Evolutionary conservation across 78 protist species (phyloP), one percentile per base, ranked within the genome.

Genomic region (Dictyostelium capitatum): DNA sequence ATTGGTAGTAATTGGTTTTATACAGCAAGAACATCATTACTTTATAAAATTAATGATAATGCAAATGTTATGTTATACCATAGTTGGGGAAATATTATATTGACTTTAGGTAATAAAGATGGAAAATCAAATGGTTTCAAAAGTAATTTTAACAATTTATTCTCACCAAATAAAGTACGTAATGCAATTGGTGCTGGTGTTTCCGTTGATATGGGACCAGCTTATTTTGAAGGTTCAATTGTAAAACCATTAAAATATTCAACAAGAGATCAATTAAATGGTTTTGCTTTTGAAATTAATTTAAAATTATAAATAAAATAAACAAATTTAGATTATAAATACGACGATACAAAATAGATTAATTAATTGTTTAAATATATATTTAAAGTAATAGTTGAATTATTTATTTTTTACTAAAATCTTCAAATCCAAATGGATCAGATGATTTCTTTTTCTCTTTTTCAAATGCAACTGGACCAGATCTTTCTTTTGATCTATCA

Each of bases 341-440:
- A 20, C 1, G n/a, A 56, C 9, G n/a, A 56, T 20, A 56, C 7
- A 20, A 56, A 56, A 17, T 54, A 54, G 19, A 56, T 51, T 51
- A 51, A 51, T 14, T 12, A 14, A 51, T 51, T 51, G 10, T 51
- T n/a, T n/a, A n/a, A n/a, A n/a, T n/a, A n/a, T n/a, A n/a, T n/a
- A n/a, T n/a, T n/a, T n/a, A n/a, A n/a, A 51, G 10, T 51, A 51
- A 1, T 51, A 3, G 43, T 37, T 37, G 43, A 37, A 3, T 37
- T 37, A 3, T 37, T 37, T 37, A 37, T 67, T 67, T 67, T 32
- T 67, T 67, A 67, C 75, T 67, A 37, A 87, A 77, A 30, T 87
- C 84, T 77, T 87, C 84, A 67, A 87, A 57, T 20, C 93, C 93
- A 51, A 87, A 87, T 87, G 84, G 83, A 53, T 87, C 92, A 15